Evolutionary conservation across 2,329 filamentous ascomycete genomes (phyloP), one percentile per base, ranked within the genome.

Genomic region (Plenodomus tracheiphilus): DNA sequence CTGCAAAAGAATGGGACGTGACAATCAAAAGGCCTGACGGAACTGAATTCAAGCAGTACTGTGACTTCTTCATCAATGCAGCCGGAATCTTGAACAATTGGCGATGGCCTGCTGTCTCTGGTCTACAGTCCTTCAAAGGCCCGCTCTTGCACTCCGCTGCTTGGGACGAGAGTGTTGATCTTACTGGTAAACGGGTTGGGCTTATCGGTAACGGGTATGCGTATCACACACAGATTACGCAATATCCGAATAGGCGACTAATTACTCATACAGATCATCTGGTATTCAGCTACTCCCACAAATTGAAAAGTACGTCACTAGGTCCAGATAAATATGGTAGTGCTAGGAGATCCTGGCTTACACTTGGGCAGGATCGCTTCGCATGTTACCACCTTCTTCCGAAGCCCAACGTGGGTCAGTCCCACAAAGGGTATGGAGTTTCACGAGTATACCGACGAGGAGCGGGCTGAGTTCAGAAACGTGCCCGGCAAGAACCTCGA

Each of bases 101-200:
- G 68, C 70, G 74, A 43, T 80, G 77, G 74, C 82, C 82, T 1
- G 73, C 76, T 16, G 76, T 85, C 18, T 74, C 77, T 0, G 83
- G 82, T 0, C 52, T 80, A 0, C 56, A 75, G 2, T 70, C 68
- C n/a, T 86, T 83, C 68, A 66, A 75, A 43, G 83, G 82, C 8
- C 61, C 68, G 7, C 65, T 84, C 3, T 73, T 84, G 37, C 83
- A 86, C 59, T 80, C 80, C 0, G 78, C 83, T 1, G 72, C 75
- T 32, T 86, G 81, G 81, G 76, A 81, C 1, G 64, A 78, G 4
- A 73, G 76, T 16, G 68, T 81, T 8, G 73, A 80, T n/a, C 65
- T 82, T 6, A 62, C 61, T 1, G 76, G 69, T 20, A 81, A 81
- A 53, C 69, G 71, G 9, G 78, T 82, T 19, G 76, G 77, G 5